These are phyloP conservation scores for Hypoxylon crocopeplum DNA, from an alignment of 495 filamentous ascomycete genomes.

Conservation along the genomic window DNA sequence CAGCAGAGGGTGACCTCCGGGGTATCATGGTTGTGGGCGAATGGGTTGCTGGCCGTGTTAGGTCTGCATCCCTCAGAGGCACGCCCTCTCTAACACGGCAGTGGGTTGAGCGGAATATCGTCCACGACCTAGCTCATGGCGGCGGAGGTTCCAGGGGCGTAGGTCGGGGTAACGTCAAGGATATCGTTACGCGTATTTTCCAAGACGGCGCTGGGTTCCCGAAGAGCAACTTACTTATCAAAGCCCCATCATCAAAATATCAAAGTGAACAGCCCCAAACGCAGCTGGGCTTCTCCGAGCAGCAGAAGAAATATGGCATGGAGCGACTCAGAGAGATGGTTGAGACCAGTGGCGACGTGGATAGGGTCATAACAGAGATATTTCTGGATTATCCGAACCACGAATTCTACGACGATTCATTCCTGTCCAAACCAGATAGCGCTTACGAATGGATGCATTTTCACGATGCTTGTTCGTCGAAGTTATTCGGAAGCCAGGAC, in stretches of 20 bases:
- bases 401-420: conserved; percentile 89
- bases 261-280: conserved; percentile 55
- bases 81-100: conserved; percentile 67
- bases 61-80: conserved; percentile 53
- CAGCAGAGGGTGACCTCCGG: conserved; percentile 87
- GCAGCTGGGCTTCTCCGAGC: conserved; percentile 71
- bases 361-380: conserved; percentile 79
- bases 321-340: conserved; percentile 85
- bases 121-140: conserved; percentile 72
- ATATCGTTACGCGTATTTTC: conserved; percentile 86
- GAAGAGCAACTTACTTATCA: conserved; percentile 51
- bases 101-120: conserved; percentile 84
- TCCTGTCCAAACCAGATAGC: conserved; percentile 82
- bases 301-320: conserved; percentile 77
- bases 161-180: conserved; percentile 78
- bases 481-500: conserved; percentile 77
- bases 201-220: conserved; percentile 86
- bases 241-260: conserved; percentile 37
- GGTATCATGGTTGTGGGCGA: conserved; percentile 93
- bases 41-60: conserved; percentile 87
- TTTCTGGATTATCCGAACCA: conserved; percentile 85
- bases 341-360: conserved; percentile 85
- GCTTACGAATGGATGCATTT: conserved; percentile 97
- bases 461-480: conserved; percentile 80
- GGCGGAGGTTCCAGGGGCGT: conserved; percentile 79